Conservation (phyloP, 352 stramenopile genomes). For the Phytophthora idaei region DNA sequence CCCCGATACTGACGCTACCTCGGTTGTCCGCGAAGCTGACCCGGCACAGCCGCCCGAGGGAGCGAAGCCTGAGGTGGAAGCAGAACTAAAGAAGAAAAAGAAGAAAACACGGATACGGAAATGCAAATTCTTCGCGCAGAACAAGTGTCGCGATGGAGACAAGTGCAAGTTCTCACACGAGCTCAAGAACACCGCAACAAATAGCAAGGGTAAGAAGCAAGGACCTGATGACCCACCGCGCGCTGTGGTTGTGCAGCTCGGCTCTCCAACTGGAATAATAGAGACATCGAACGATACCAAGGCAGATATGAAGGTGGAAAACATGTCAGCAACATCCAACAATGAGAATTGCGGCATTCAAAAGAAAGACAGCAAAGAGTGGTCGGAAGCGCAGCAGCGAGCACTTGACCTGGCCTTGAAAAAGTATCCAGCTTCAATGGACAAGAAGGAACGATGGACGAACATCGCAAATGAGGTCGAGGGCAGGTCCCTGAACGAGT, state of each 20-base stretch:
- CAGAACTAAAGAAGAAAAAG: conserved; percentile 31
- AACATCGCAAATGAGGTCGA: conserved; percentile 71
- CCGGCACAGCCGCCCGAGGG: conserved; percentile 9
- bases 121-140: conserved; percentile 65
- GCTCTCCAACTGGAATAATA: conserved; percentile 3
- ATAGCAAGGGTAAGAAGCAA: conserved; percentile 6
- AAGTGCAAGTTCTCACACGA: conserved; percentile 69
- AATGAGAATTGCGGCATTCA: conserved; percentile 2
- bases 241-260: conserved; percentile 29
- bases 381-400: conserved; percentile 69
- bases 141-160: conserved; percentile 57
- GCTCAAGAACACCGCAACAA: conserved; percentile 17
- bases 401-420: conserved; percentile 72
- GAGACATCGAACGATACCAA: neutral
- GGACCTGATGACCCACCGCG: neutral
- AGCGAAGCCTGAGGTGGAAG: neutral
- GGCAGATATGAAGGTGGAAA: neutral
- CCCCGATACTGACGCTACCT: neutral
- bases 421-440: conserved; percentile 73
- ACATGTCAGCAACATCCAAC: neutral
- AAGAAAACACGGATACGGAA: conserved; percentile 32
- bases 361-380: conserved; percentile 37
- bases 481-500: conserved; percentile 76
- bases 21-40: conserved; percentile 28
- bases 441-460: conserved; percentile 72